These are phyloP conservation scores for Dysphania ambrosioides DNA, from an alignment of 148 eudicot species.

Conservation along the genomic window DNA sequence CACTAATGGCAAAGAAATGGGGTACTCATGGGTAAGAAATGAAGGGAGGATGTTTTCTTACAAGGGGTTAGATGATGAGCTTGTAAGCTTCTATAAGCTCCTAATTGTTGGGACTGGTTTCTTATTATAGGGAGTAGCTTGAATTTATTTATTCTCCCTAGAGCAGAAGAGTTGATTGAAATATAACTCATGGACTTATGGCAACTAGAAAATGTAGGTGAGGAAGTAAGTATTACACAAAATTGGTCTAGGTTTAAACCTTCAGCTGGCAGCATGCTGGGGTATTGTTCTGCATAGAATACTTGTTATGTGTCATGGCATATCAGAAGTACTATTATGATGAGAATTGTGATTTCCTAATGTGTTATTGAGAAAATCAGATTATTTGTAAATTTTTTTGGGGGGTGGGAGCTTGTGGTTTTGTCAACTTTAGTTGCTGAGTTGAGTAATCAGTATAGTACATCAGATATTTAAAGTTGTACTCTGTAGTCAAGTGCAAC, in stretches of 20 bases:
- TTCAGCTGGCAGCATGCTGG: neutral
- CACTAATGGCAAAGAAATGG: neutral
- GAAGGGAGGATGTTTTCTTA: neutral
- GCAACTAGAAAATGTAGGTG: neutral
- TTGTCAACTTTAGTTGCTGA: neutral
- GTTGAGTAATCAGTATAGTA: neutral
- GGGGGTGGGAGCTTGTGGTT: neutral
- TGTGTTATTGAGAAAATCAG: neutral
- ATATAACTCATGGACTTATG: neutral
- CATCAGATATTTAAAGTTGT: neutral
- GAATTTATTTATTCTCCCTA: no score
- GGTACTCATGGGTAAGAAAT: neutral
- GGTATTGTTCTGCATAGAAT: neutral
- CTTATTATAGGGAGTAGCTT: neutral
- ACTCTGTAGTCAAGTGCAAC: neutral
- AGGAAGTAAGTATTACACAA: neutral
- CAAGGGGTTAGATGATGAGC: neutral
- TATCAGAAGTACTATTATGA: neutral
- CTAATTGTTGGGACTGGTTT: neutral
- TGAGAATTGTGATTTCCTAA: neutral
- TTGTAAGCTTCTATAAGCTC: neutral
- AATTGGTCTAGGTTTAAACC: neutral
- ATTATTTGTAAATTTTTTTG: no score
- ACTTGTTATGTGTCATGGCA: neutral
- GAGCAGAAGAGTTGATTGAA: neutral